Evolutionary conservation across 495 filamentous ascomycete genomes (phyloP).

Genomic region (Annulohypoxylon bovei): DNA sequence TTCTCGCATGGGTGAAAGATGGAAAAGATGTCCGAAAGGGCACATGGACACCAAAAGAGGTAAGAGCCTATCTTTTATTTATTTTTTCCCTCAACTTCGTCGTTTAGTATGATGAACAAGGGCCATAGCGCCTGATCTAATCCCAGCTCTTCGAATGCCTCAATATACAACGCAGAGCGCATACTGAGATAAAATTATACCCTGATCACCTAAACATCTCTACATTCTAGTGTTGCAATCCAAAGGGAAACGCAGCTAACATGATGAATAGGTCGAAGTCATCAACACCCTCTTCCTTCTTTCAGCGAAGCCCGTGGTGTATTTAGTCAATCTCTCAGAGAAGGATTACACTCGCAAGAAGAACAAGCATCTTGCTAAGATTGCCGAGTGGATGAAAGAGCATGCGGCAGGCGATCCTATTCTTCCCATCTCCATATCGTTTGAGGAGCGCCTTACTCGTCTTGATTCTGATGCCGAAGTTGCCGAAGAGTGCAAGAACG

Average conservation of each 20-base stretch:
- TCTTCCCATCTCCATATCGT: conserved; percentile 89
- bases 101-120: conserved; percentile 89
- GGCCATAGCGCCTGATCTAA: conserved; percentile 93
- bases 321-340: conserved; percentile 96
- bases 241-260: conserved; percentile 43
- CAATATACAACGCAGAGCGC: conserved; percentile 74
- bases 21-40: conserved; percentile 94
- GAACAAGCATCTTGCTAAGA: conserved; percentile 96
- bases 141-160: conserved; percentile 99
- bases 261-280: conserved; percentile 79
- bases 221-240: conserved; percentile 38
- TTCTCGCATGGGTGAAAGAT: conserved; percentile 80
- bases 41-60: conserved; percentile 94
- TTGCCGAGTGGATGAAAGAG: conserved; percentile 92
- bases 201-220: conserved; percentile 63
- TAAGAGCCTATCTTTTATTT: conserved; percentile 65
- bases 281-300: conserved; percentile 98
- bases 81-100: conserved; percentile 44
- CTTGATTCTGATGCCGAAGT: conserved; percentile 80
- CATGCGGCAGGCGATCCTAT: conserved; percentile 88
- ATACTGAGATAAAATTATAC: conserved; percentile 79
- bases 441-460: conserved; percentile 89
- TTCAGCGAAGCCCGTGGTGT: conserved; percentile 96
- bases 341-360: conserved; percentile 98
- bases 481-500: conserved; percentile 87